Percentiles rank a stretch among this genome's conserved stretches.
Conservation (phyloP, 2,329 filamentous ascomycete genomes). For the Penicillium digitatum region DNA sequence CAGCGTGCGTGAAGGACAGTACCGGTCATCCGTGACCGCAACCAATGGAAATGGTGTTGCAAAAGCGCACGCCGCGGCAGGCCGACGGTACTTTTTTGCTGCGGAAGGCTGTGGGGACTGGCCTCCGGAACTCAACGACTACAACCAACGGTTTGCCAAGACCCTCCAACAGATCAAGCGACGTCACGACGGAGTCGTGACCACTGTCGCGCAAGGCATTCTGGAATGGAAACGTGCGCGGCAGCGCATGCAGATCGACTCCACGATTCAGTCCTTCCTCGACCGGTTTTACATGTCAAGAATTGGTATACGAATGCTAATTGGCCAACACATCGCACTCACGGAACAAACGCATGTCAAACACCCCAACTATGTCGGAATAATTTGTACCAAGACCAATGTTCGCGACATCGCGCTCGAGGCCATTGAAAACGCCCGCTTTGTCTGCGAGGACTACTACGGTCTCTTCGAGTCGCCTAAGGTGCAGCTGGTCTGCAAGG, state of each 20-base stretch:
- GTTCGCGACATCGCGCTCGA: slow-evolving; percentile 92
- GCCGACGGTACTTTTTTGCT: slow-evolving; percentile 79
- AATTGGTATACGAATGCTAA: slow-evolving; percentile 98
- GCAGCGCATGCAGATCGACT: slow-evolving; percentile 97
- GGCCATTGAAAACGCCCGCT: slow-evolving; percentile 97
- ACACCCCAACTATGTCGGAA: slow-evolving; percentile 92
- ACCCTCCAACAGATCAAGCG: slow-evolving; percentile 91
- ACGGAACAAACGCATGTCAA: slow-evolving; percentile 86
- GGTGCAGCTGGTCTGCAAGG: slow-evolving; percentile 92
- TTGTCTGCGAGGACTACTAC: slow-evolving; percentile 98
- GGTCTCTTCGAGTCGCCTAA: slow-evolving; percentile 95
- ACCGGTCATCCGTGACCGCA: slow-evolving; percentile 51
- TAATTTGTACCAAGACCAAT: slow-evolving; percentile 98
- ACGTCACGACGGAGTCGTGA: slow-evolving; percentile 93
- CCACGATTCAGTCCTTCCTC: slow-evolving; percentile 94
- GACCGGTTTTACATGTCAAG: slow-evolving; percentile 99
- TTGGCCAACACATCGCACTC: slow-evolving; percentile 95
- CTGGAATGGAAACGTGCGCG: slow-evolving; percentile 95
- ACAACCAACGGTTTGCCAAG: slow-evolving; percentile 86
- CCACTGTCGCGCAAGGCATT: slow-evolving; percentile 95
- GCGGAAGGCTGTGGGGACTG: slow-evolving; percentile 85
- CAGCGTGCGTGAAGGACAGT: slow-evolving; percentile 79
- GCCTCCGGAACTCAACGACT: slow-evolving; percentile 90
- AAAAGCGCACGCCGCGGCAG: slow-evolving; percentile 47
- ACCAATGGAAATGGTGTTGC: slow-evolving; percentile 49